These are phyloP conservation scores for Fraxinus cuspidata DNA, from an alignment of 257 asterid species.

Conservation along the genomic window DNA sequence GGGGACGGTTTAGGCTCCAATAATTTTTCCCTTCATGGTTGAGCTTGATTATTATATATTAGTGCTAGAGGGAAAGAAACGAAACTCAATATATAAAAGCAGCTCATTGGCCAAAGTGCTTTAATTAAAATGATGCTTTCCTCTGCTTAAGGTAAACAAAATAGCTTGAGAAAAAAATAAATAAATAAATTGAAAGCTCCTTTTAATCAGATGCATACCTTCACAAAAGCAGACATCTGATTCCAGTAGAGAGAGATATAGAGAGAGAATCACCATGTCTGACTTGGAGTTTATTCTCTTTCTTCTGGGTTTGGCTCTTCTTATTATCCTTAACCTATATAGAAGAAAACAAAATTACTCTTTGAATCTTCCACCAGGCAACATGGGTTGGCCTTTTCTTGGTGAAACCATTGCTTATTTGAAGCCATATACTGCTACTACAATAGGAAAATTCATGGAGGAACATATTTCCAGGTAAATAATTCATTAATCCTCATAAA, in stretches of 20 bases:
- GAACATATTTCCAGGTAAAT: conserved; percentile 74
- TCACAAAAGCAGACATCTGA: conserved; percentile 17
- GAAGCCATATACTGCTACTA: conserved; percentile 73
- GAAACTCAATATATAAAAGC: too few species aligned
- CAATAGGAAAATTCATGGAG: conserved; percentile 80
- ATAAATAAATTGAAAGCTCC: background rate
- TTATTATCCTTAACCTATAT: conserved; percentile 36
- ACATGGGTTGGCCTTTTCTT: conserved; percentile 92
- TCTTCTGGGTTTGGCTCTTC: conserved; percentile 38
- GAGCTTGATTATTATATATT: too few species aligned
- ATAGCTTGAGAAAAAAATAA: conserved; percentile 1
- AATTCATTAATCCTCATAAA: background rate
- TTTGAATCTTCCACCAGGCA: conserved; percentile 81
- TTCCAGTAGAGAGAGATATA: conserved; percentile 13
- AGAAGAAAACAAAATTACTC: conserved; percentile 36
- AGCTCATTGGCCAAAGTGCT: too few species aligned
- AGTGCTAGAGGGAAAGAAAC: too few species aligned
- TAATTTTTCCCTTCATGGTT: too few species aligned
- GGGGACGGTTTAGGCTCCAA: too few species aligned
- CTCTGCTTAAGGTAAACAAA: conserved; percentile 24
- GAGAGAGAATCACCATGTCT: conserved; percentile 37
- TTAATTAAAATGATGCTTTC: background rate
- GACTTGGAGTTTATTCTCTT: conserved; percentile 52
- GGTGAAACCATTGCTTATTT: conserved; percentile 81
- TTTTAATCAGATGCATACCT: conserved; percentile 8